Evolutionary conservation across 2,329 filamentous ascomycete species (phyloP).

Genomic region (Blastomyces gilchristii): DNA sequence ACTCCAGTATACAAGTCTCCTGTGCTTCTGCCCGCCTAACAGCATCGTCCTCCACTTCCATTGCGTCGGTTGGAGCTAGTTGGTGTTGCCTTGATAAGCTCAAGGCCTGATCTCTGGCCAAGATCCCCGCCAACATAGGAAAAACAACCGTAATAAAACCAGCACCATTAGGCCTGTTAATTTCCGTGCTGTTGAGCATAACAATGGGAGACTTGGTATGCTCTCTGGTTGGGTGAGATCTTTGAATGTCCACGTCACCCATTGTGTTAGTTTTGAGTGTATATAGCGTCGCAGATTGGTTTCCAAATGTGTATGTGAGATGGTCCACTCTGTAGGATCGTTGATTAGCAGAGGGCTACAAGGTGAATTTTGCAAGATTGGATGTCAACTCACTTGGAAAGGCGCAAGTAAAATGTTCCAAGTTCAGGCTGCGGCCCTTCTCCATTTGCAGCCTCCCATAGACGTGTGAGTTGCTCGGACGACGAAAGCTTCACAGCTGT

Average conservation of each 20-base stretch:
- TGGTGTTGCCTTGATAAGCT: slow-evolving; percentile 32
- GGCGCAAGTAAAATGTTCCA: slow-evolving; percentile 31
- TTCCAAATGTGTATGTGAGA: slow-evolving; percentile 36
- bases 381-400: slow-evolving; percentile 29
- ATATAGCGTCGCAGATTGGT: slow-evolving; percentile 35
- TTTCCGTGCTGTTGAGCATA: slow-evolving; percentile 27
- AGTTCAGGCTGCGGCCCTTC: slow-evolving; percentile 27
- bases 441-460: slow-evolving; percentile 40
- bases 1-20: slow-evolving; percentile 38
- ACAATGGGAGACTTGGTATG: slow-evolving; percentile 36
- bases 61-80: slow-evolving; percentile 32
- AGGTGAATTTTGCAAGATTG: not conserved
- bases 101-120: slow-evolving; percentile 39
- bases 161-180: slow-evolving; percentile 20
- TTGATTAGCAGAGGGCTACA: slow-evolving; percentile 11
- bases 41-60: slow-evolving; percentile 36
- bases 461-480: slow-evolving; percentile 28
- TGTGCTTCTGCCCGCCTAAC: slow-evolving; percentile 36
- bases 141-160: slow-evolving; percentile 38
- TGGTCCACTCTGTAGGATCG: slow-evolving; percentile 27
- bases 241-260: slow-evolving; percentile 34
- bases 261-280: slow-evolving; percentile 35
- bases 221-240: slow-evolving; percentile 33
- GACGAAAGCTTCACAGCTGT: slow-evolving; percentile 25
- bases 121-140: slow-evolving; percentile 40